Evolutionary conservation across 1,284 basidiomycete species (phyloP), one percentile per base, ranked within the genome.

Genomic region (Cutaneotrichosporon sp.): DNA sequence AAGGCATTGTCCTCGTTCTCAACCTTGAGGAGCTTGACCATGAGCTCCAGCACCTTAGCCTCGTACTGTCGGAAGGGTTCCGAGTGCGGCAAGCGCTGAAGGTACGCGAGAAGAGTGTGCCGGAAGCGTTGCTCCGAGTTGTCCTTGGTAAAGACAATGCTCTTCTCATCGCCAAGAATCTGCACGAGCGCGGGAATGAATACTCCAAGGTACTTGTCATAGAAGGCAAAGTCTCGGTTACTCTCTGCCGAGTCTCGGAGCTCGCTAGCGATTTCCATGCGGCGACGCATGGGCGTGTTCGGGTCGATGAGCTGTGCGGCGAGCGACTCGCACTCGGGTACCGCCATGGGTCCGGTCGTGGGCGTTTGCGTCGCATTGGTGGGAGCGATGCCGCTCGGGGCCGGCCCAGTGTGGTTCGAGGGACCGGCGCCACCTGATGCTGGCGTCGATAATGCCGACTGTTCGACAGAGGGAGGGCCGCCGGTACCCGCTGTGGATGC

Each of bases 1-100:
- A 90, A 86, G 2, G 91, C 97, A 74, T 95, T 97, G 75, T 99
- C 97, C 81, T 99, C 97, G 76, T 97, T 98, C 83, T 99, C 97
- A 68, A 88, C 84, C 56, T 90, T 89, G 50, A 99, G 84, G 50
- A 95, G 83, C 69, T 90, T 85, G 60, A 98, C 85, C 86, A 97
- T 83, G 55, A 85, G 77, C 59, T 85, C 85, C 79, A 92, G 90
- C 56, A 98, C 86, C 18, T 85, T 80, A 34, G 86, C 82, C 31
- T 88, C 86, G 70, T 91, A 88, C 47, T 86, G 84, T 51, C 90
- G 86, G 56, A 94, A 84, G 10, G 86, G 83, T 65, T 99, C 96
- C 58, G 87, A 87, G 61, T 89, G 86, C 1, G 94, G 93, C 14
- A 98, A 84, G 31, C 94, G 90, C 78, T 96, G 90, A 30, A 98